Base-by-base conservation (phyloP, 305 asterid genomes). In the Solanum hybrid region DNA sequence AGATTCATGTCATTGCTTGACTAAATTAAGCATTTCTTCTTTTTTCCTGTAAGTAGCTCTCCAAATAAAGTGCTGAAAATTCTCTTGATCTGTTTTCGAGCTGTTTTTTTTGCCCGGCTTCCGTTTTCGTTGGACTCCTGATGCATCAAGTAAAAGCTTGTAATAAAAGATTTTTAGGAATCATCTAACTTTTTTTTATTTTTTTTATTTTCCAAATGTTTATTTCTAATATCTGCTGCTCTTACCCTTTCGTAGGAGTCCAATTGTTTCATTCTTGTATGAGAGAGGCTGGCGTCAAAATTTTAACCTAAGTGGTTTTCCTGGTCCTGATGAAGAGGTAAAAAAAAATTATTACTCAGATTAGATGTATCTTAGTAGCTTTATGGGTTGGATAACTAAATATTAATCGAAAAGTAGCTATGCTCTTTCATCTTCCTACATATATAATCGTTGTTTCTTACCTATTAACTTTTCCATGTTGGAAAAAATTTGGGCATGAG, bases 271-370 rank as follows among this genome's bases (percentile, higher is more conserved):
- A 42, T 97, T 93, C 90, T 93, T 94, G 89, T 97, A 97, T 80
- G 99, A 96, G 96, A 96, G 99, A 90, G 99, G 99, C 79, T 97
- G 99, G 99, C 99, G 98, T 88, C 99, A 97, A 91, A 94, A 91
- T 88, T 97, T 97, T 92, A 94, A 87, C 91, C 93, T 91, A 79
- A 94, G 98, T 85, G 99, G 99, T 87, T 97, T 97, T 91, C 99
- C 99, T 85, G 99, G 99, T 90, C 99, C 97, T 20, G 98, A 95
- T 73, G 96, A 96, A 94, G 99, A 97, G 99, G 99, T 96, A 90
- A 42, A 42, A 38, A 51, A 20, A 5, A n/a, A 9, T 27, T 84
- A 24, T 90, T 89, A 13, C 90, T 86, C 88, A 87, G 81, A 24
- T 78, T 76, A 32, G 26, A 29, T 76, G 12, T 75, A 38, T 87